Percentiles rank a stretch among this genome's conserved stretches.
Conservation (phyloP, 768 basidiomycete species). For the Xanthoconium stramineum region DNA sequence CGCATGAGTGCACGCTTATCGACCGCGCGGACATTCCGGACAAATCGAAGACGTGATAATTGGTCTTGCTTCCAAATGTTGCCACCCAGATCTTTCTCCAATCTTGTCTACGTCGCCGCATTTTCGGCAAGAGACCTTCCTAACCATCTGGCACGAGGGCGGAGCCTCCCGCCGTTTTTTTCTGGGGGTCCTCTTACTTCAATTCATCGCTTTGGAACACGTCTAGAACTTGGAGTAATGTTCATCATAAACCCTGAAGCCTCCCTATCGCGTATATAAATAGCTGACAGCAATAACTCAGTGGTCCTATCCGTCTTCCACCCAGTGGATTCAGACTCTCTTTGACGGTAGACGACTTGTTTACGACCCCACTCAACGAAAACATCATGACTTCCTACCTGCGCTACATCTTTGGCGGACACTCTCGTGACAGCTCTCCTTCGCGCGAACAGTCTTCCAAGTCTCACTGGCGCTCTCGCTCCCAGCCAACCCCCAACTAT, state of each 20-base stretch:
- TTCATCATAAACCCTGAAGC: conserved; percentile 24
- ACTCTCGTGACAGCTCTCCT: conserved; percentile 26
- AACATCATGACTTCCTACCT: conserved; percentile 47
- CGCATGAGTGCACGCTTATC: conserved; percentile 17
- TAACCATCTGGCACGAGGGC: conserved; percentile 13
- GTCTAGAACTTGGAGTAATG: conserved; percentile 21
- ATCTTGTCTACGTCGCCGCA: conserved; percentile 9
- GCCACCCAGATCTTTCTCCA: conserved; percentile 12
- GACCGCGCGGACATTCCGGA: conserved; percentile 23
- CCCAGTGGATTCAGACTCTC: conserved; percentile 6
- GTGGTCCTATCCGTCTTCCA: conserved; percentile 8
- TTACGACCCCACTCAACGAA: conserved; percentile 18
- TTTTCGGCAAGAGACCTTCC: conserved; percentile 23
- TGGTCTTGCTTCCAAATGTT: conserved; percentile 7
- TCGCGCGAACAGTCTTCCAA: conserved; percentile 32
- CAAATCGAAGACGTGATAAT: conserved; percentile 33
- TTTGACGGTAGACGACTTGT: conserved; percentile 16
- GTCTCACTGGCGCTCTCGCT: conserved; percentile 42
- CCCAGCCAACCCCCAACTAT: conserved; percentile 38
- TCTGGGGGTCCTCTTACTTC: conserved; percentile 35
- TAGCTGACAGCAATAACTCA: not conserved
- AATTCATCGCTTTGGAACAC: conserved; percentile 21
- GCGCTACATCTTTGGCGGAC: conserved; percentile 44
- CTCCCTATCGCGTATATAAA: conserved; percentile 25
- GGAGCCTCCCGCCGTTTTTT: conserved; percentile 20